A percentile compares a stretch with the other conserved stretches of the same genome.
These are phyloP conservation scores for Trichoderma brevicompactum DNA, from an alignment of 2,329 filamentous ascomycete species.

Conservation along the genomic window DNA sequence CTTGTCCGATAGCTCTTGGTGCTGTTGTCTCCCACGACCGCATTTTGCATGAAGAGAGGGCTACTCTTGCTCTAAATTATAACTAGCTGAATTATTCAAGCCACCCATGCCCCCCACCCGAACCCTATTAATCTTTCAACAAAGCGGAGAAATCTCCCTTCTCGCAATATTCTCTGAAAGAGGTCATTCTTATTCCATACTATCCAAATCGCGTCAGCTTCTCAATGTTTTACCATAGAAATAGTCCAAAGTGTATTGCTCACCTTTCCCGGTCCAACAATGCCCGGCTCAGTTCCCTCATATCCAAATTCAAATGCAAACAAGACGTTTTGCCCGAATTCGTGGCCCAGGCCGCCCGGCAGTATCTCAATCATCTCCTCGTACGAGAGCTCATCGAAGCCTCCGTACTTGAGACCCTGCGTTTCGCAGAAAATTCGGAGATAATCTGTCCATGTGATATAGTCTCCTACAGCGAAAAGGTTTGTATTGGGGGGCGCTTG, in stretches of 20 bases:
- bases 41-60: too few relatives aligned
- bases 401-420: conserved; percentile 31
- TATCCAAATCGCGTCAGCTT: not conserved
- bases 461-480: conserved; percentile 30
- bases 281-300: conserved; percentile 29
- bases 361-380: conserved; percentile 29
- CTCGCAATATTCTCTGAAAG: conserved; percentile 18
- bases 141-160: not conserved
- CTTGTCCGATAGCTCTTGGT: too few relatives aligned
- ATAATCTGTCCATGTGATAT: conserved; percentile 29
- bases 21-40: too few relatives aligned
- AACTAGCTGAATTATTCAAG: too few relatives aligned
- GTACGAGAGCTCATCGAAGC: conserved; percentile 32
- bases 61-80: too few relatives aligned
- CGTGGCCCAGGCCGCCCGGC: conserved; percentile 30
- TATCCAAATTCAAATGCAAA: conserved; percentile 32
- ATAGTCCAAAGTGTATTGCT: not conserved
- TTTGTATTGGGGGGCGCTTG: conserved; percentile 26
- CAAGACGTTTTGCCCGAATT: conserved; percentile 31
- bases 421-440: conserved; percentile 29
- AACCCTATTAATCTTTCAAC: not conserved
- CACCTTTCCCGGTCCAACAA: conserved; percentile 30
- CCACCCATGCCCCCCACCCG: too few relatives aligned
- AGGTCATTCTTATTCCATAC: conserved; percentile 8
- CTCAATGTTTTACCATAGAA: too few relatives aligned